Conservation (phyloP, 441 rosid genomes). For the Biscutella laevigata region DNA sequence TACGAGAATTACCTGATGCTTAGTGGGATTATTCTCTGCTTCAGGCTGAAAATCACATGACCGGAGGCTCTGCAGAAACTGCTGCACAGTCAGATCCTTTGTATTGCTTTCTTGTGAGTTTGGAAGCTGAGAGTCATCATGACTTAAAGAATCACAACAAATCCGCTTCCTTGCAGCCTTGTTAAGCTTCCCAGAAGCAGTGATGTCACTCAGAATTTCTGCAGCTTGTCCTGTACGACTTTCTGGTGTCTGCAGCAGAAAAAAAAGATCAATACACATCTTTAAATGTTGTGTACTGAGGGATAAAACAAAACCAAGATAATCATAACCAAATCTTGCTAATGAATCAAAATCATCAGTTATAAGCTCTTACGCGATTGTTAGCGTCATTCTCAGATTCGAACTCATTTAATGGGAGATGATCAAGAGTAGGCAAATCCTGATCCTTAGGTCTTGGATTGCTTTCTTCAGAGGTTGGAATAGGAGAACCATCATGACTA, state of each 20-base stretch:
- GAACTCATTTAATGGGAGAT: conserved; percentile 40
- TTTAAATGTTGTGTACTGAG: not conserved
- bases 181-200: not conserved
- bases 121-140: no score
- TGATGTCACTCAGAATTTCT: not conserved
- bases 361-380: conserved; percentile 39
- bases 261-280: not conserved
- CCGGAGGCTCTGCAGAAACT: conserved; percentile 42
- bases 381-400: conserved; percentile 47
- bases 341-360: not conserved
- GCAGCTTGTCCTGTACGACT: conserved; percentile 12
- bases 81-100: conserved; percentile 26
- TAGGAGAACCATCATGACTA: conserved; percentile 19
- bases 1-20: conserved; percentile 16
- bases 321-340: no score
- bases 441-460: conserved; percentile 23
- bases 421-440: conserved; percentile 27
- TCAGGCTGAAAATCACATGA: no score
- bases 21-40: conserved; percentile 38
- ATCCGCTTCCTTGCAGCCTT: conserved; percentile 3
- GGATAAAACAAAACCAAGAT: no score
- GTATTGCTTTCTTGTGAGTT: conserved; percentile 5
- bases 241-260: conserved; percentile 19
- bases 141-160: not conserved
- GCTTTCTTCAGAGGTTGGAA: conserved; percentile 17